Evolutionary conservation across 2,329 filamentous ascomycete genomes (phyloP).

Genomic region (Cercospora sesami): DNA sequence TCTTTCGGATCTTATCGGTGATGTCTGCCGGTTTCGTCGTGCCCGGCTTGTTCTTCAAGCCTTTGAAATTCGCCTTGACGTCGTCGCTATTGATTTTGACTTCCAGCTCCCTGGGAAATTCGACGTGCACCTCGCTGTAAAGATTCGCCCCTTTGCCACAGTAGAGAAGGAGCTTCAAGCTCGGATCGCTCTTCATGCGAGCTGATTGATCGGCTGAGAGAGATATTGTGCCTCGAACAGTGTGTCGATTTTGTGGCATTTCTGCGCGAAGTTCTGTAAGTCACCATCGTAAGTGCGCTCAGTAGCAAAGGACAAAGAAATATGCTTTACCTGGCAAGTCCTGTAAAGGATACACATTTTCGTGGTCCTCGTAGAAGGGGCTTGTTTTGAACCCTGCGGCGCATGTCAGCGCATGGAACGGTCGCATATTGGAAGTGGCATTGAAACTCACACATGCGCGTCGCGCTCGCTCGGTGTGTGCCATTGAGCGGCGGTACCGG

Average conservation of each 20-base stretch:
- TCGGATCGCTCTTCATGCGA: constrained; percentile 60
- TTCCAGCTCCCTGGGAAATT: constrained; percentile 91
- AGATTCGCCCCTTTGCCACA: constrained; percentile 63
- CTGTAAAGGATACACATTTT: constrained; percentile 63
- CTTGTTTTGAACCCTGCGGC: constrained; percentile 65
- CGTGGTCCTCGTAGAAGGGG: constrained; percentile 76
- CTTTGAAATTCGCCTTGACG: constrained; percentile 88
- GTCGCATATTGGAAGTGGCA: background rate
- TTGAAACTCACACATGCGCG: constrained; percentile 26
- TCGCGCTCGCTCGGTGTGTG: constrained; percentile 17
- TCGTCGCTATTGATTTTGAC: constrained; percentile 86
- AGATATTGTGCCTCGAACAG: constrained; percentile 58
- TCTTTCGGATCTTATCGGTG: constrained; percentile 71
- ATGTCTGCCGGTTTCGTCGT: constrained; percentile 93
- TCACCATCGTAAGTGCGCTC: constrained; percentile 38
- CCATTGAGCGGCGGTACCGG: constrained; percentile 14
- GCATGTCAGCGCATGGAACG: background rate
- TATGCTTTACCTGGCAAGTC: constrained; percentile 68
- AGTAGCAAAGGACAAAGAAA: constrained; percentile 6
- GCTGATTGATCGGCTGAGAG: constrained; percentile 57
- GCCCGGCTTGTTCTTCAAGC: constrained; percentile 92
- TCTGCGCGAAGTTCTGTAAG: constrained; percentile 44
- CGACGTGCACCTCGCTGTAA: constrained; percentile 66
- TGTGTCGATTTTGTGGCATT: constrained; percentile 61
- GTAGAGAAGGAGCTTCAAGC: constrained; percentile 76